These are phyloP conservation scores for Flaveria linearis DNA, from an alignment of 129 eudicot species.

Conservation along the genomic window DNA sequence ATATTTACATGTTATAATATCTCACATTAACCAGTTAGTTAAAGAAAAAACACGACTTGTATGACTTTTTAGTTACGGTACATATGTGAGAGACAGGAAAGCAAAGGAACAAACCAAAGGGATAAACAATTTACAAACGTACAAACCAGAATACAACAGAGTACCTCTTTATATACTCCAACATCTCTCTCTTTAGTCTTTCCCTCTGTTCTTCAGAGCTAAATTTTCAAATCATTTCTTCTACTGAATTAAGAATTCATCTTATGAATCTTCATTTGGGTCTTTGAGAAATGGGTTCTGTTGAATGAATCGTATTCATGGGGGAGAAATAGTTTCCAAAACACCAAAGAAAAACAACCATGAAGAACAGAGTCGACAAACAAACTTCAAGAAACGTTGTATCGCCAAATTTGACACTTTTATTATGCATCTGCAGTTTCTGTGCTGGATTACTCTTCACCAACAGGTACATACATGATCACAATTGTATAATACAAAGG, in stretches of 20 bases:
- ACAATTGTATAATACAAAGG: not conserved
- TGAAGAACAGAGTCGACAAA: constrained; percentile 71
- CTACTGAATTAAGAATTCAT: constrained; percentile 26
- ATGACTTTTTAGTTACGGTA: too few species aligned
- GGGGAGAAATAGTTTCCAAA: constrained; percentile 2
- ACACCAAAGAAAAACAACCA: constrained; percentile 33
- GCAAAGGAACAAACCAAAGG: constrained; percentile 35
- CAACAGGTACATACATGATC: constrained; percentile 53
- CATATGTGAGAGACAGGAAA: constrained; percentile 18
- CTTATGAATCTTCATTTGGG: constrained; percentile 31
- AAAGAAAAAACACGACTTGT: too few species aligned
- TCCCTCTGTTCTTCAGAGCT: constrained; percentile 38
- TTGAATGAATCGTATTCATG: constrained; percentile 21
- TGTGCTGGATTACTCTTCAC: constrained; percentile 92
- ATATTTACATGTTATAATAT: too few species aligned
- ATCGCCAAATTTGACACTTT: constrained; percentile 63
- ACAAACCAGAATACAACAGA: constrained; percentile 39
- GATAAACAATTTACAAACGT: constrained; percentile 26
- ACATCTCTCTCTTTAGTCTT: constrained; percentile 19
- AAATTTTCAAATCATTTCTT: constrained; percentile 18
- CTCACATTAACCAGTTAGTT: too few species aligned
- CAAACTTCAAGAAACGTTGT: constrained; percentile 56
- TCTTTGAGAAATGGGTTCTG: constrained; percentile 17
- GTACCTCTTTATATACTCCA: constrained; percentile 32
- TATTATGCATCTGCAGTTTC: constrained; percentile 75